phyloP scores from a whole-genome alignment of 169 alveolate genomes.

The Amoebophrya sp. region DNA sequence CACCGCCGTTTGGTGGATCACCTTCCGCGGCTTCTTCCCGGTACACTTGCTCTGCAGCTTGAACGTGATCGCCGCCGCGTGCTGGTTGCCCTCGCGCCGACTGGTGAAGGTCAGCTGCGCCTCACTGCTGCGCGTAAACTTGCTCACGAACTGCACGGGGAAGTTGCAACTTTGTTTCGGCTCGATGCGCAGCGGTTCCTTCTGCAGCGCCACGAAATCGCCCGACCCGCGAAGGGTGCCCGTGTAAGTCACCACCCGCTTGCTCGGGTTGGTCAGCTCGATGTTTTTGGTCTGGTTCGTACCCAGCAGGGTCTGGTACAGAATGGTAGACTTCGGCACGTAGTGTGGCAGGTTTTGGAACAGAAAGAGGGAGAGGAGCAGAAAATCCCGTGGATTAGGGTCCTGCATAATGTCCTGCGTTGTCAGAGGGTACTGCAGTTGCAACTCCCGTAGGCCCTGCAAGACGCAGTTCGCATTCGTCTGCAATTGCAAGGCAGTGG shows the following conservation, averaged over 20 bases:
- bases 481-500: constrained; percentile 53
- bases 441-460: constrained; percentile 60
- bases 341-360: constrained; percentile 78
- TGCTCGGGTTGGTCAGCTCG: constrained; percentile 71
- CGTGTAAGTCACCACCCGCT: constrained; percentile 68
- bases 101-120: constrained; percentile 72
- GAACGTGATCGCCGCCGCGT: constrained; percentile 49
- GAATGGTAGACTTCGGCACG: constrained; percentile 74
- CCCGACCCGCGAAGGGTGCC: constrained; percentile 66
- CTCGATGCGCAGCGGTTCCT: constrained; percentile 56
- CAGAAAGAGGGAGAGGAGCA: constrained; percentile 64
- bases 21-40: constrained; percentile 46
- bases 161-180: constrained; percentile 63
- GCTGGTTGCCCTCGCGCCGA: constrained; percentile 50
- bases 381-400: constrained; percentile 68
- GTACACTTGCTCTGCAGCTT: constrained; percentile 44
- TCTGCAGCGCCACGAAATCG: constrained; percentile 55
- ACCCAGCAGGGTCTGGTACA: constrained; percentile 74
- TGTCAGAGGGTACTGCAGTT: constrained; percentile 56
- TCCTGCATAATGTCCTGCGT: constrained; percentile 55
- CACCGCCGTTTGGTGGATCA: constrained; percentile 39
- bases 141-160: constrained; percentile 68
- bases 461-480: constrained; percentile 56
- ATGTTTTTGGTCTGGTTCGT: constrained; percentile 67
- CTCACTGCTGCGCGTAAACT: constrained; percentile 62